Base-by-base conservation (phyloP, 768 basidiomycete species). In the Lentinula sp. region DNA sequence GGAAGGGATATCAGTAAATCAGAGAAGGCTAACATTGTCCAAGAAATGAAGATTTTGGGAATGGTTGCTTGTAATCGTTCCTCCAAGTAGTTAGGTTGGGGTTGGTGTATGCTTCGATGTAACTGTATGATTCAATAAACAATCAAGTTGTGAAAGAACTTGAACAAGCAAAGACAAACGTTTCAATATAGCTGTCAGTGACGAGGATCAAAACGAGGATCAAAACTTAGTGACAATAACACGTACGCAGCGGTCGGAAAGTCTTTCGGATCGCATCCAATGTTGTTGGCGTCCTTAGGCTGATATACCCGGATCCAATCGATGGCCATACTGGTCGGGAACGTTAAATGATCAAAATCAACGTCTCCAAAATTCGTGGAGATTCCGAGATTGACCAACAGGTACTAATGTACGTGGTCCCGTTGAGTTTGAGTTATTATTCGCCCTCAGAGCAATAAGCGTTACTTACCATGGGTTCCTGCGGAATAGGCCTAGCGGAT, bases 251-350 rank as follows among this genome's bases (percentile, higher is more conserved):
- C 73, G 0, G 96, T 98, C 0, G 96, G 95, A 70, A 82, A 89
- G 48, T 84, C 81, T 49, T 74, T 68, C 12, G 95, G 95, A 69
- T 91, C 87, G 69, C 95, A 98, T 15, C 95, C 94, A 56, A 93
- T 79, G 70, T 94, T 95, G 61, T 84, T 78, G 35, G 79, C 69
- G 63, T 83, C 72, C 67, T 80, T 76, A 2, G 84, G 84, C 70
- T 97, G 95, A 72, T 97, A 98, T 7, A 98, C 91, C 23, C 95
- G 85, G 59, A 98, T 85, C 76, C 88, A 97, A 70, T 97, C 93
- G 45, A 96, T 77, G 52, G 76, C 78, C 50, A 51, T 51, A 36
- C 32, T 51, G 4, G 86, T 72, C 7, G 94, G 93, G 75, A 92
- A 94, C 16, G 74, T 76, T 20, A 96, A 75, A 61, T 88, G 77